Conservation (phyloP, 164 flowering plant genomes). For the Nymphaea colorata region DNA sequence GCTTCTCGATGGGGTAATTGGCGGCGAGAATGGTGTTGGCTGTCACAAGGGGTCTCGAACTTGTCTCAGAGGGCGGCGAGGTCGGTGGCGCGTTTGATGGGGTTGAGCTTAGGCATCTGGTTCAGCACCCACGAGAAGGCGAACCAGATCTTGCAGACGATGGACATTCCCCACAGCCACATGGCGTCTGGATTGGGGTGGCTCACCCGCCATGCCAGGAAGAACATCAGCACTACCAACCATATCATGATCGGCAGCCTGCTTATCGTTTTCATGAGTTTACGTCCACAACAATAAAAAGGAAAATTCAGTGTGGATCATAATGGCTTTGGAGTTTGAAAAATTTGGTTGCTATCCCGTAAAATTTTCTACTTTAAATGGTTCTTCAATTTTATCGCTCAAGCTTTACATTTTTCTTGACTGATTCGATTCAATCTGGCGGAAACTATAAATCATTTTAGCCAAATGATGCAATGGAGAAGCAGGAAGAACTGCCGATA, state of each 20-base stretch:
- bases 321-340: background rate
- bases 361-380: too few species aligned
- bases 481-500: background rate
- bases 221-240: conserved; percentile 42
- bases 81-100: conserved; percentile 71
- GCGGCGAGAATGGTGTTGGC: conserved; percentile 52
- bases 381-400: background rate
- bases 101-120: conserved; percentile 74
- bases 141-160: conserved; percentile 82
- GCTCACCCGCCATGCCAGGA: conserved; percentile 60
- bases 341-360: too few species aligned
- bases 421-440: too few species aligned
- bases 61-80: conserved; percentile 65
- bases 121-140: conserved; percentile 88
- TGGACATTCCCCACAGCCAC: conserved; percentile 87
- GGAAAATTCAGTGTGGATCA: too few species aligned
- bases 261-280: background rate
- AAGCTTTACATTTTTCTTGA: background rate
- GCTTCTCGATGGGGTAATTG: conserved; percentile 60
- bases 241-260: conserved; percentile 54
- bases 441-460: too few species aligned
- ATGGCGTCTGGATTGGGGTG: conserved; percentile 62
- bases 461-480: too few species aligned
- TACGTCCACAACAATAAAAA: too few species aligned
- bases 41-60: conserved; percentile 54